Evolutionary conservation across 2,329 filamentous ascomycete genomes (phyloP), one percentile per base, ranked within the genome.

Genomic region (Pseudofabraea citricarpa): DNA sequence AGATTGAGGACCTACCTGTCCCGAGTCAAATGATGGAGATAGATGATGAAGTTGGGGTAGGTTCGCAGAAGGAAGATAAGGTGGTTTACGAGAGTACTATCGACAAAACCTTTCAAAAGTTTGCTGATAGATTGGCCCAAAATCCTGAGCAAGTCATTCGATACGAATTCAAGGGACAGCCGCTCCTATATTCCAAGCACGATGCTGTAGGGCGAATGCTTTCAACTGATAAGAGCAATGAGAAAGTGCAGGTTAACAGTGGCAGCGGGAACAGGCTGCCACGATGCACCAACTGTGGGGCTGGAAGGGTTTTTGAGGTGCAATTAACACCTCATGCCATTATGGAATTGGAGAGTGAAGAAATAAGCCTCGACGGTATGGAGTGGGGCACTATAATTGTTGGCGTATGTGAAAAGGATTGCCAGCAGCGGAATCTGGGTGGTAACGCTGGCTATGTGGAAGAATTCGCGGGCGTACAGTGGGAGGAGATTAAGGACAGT

Each of bases 401-500:
- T 27, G 90, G 81, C 0, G 89, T 94, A 6, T 98, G 93, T 63
- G 79, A 76, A 52, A 78, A 68, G 59, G 88, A 97, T 63, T 97
- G 93, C 61, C 72, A 75, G 56, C 78, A 80, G 13, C 64, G 64
- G 5, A 75, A 77, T 1, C 73, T 80, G 6, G 64, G 66, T 26
- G 85, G 81, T 0, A 74, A 81, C 57, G 77, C 82, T 1, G 87
- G 83, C 2, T 97, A 94, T 66, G 58, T 90, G 15, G 93, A 97
- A 70, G 93, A 98, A 66, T 98, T 93, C 91, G 82, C 79, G n/a
- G 93, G 91, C 6, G 93, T 97, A 51, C 93, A 98, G 66, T 98
- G 91, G 93, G 93, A 98, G 67, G 90, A 96, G 65, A 58, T 81
- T 20, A 55, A 36, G 23, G 32, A 21, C 35, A n/a, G 6, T n/a